Base-by-base conservation (phyloP, 2,329 filamentous ascomycete genomes). In the Epichloe sibirici region DNA sequence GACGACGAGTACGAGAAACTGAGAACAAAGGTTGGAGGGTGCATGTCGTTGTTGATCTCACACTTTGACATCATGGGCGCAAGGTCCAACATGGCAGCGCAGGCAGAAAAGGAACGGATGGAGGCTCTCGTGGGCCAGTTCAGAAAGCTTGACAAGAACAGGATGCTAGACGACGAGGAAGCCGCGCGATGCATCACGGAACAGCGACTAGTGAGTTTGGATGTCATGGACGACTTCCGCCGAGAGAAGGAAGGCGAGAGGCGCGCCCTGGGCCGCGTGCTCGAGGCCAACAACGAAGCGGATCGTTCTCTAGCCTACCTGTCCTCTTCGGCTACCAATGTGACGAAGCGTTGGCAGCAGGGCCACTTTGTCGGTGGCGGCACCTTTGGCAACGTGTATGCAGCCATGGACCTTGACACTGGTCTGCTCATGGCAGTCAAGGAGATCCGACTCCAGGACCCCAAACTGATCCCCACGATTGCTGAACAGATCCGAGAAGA, bases 1-100 rank as follows among this genome's bases (percentile, higher is more conserved):
- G 89, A 95, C 54, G 81, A 86, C 42, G 91, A 98, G 63, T 98
- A 95, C 65, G 79, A 83, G 5, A 83, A 78, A 57, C 74, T 98
- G 56, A 81, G 91, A 45, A 77, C 82, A 53, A 97, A 96, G 68
- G 93, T 98, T 5, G 90, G 90, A 8, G 91, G 91, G 0, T 98
- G 93, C 68, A 98, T 98, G 93, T 90, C 89, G 21, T 78, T 98
- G 25, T 76, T 98, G 48, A 97, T 98, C 59, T 96, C 90, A 9
- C 93, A 98, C 69, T 98, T 98, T 62, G 93, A 98, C 67, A 97
- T 98, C 69, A 95, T 98, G 86, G 93, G 93, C 25, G 93, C 93
- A 28, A 83, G 91, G 62, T 95, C 90, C 6, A 96, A 85, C 43
- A 77, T 96, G 57, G 93, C 93, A 11, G 93, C 93, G 4, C 90